phyloP scores from a whole-genome alignment of 192 early-diverging fungal species.

The Coemansia sp. region DNA sequence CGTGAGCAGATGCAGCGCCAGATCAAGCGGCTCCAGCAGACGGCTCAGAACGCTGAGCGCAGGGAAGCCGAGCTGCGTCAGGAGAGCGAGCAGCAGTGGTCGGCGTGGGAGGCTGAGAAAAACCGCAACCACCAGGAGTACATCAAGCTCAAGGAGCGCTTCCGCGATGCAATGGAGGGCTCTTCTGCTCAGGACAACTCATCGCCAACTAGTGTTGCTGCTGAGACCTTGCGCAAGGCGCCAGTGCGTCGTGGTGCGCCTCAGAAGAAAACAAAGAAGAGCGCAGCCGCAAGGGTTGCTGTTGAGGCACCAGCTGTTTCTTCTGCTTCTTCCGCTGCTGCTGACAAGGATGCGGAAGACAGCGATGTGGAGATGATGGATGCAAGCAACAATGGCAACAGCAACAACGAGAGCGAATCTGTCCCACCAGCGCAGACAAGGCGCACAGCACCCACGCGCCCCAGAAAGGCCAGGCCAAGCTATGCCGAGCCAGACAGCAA shows the following conservation, averaged over 20 bases:
- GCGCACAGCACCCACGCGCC: slow-evolving; percentile 12
- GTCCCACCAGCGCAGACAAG: not conserved
- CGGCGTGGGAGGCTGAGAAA: slow-evolving; percentile 47
- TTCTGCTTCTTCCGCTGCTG: not conserved
- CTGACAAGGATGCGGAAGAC: slow-evolving; percentile 1
- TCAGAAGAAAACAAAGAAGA: slow-evolving; percentile 3
- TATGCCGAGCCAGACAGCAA: slow-evolving; percentile 31
- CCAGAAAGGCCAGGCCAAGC: slow-evolving; percentile 16
- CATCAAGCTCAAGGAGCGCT: slow-evolving; percentile 29
- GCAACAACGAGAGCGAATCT: slow-evolving; percentile 4
- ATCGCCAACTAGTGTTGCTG: too few species aligned
- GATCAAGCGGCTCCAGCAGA: slow-evolving; percentile 34
- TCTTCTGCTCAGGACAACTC: too few species aligned
- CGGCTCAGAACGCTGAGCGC: slow-evolving; percentile 31
- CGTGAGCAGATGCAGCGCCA: slow-evolving; percentile 42
- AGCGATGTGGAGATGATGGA: slow-evolving; percentile 9
- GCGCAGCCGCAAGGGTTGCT: not conserved
- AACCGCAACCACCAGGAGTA: slow-evolving; percentile 40
- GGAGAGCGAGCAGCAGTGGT: slow-evolving; percentile 45
- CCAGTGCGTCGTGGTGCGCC: slow-evolving; percentile 9
- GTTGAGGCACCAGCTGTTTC: not conserved
- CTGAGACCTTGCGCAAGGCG: not conserved
- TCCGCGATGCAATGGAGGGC: slow-evolving; percentile 43
- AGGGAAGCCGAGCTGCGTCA: slow-evolving; percentile 48
- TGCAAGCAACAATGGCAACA: not conserved